phyloP scores from a whole-genome alignment of 2,329 filamentous ascomycete species.

The Aschersonia sp. region DNA sequence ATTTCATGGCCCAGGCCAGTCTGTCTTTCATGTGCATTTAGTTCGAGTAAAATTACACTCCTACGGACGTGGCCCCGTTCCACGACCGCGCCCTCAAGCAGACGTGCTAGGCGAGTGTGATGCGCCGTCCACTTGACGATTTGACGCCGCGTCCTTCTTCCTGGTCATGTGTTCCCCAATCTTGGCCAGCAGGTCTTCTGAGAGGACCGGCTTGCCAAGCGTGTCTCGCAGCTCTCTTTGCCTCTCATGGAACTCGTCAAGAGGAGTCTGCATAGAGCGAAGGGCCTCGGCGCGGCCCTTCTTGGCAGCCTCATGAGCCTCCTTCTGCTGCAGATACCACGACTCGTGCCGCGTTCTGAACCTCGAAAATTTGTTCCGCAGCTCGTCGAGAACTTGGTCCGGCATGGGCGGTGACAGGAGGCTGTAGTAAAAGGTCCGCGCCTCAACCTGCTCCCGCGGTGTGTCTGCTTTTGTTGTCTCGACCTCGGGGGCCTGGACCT shows the following conservation, averaged over 20 bases:
- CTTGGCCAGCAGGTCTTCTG: conserved; percentile 44
- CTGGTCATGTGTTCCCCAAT: conserved; percentile 46
- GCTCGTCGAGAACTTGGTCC: conserved; percentile 62
- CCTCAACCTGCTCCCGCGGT: conserved; percentile 58
- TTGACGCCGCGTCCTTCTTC: conserved; percentile 27
- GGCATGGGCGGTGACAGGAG: conserved; percentile 70
- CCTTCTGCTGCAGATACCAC: conserved; percentile 54
- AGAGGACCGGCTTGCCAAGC: conserved; percentile 39
- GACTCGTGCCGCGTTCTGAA: conserved; percentile 71
- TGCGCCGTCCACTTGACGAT: no score
- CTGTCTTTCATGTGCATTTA: no score
- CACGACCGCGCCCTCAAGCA: no score
- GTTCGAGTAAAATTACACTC: no score
- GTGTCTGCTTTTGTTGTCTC: conserved; percentile 56
- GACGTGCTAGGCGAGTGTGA: no score
- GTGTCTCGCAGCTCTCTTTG: conserved; percentile 35
- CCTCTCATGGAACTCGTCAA: conserved; percentile 44
- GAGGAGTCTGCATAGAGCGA: conserved; percentile 35
- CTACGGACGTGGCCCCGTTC: no score
- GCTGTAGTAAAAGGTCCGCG: conserved; percentile 63
- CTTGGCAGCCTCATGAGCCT: conserved; percentile 37
- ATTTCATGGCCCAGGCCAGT: no score
- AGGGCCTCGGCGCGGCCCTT: conserved; percentile 17
- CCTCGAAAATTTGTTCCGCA: conserved; percentile 68
- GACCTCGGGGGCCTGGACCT: conserved; percentile 30